These are phyloP conservation scores for Phytophthora tubulina DNA, from an alignment of 352 stramenopile genomes.

Conservation along the genomic window DNA sequence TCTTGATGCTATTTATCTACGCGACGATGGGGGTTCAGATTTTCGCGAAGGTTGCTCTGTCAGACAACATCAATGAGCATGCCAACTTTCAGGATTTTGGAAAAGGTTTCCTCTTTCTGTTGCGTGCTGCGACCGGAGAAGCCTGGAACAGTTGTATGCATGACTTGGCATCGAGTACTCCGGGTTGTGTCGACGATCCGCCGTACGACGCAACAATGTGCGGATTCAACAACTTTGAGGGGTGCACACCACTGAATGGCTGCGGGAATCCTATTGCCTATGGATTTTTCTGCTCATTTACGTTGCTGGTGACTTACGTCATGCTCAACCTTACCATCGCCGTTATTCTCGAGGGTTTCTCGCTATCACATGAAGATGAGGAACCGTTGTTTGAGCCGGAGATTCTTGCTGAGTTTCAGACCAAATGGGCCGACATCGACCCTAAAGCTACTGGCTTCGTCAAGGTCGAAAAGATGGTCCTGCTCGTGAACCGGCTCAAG, in stretches of 20 bases:
- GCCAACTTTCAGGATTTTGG: conserved; percentile 94
- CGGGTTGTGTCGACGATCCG: conserved; percentile 70
- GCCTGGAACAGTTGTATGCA: conserved; percentile 96
- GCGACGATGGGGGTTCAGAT: conserved; percentile 93
- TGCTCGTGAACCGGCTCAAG: conserved; percentile 81
- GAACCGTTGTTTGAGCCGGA: conserved; percentile 90
- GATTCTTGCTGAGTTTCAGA: conserved; percentile 91
- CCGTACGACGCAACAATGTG: conserved; percentile 71
- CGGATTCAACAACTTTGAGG: conserved; percentile 74
- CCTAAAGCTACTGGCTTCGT: conserved; percentile 89
- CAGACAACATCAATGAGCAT: conserved; percentile 81
- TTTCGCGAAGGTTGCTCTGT: conserved; percentile 89
- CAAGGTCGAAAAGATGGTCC: conserved; percentile 70
- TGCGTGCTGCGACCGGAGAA: conserved; percentile 93
- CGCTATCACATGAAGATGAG: conserved; percentile 82
- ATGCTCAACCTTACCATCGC: conserved; percentile 96
- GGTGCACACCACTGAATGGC: conserved; percentile 76
- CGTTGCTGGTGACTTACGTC: conserved; percentile 93
- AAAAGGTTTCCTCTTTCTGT: conserved; percentile 90
- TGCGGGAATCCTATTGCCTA: conserved; percentile 78
- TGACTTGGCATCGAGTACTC: conserved; percentile 57
- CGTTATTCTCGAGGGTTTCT: conserved; percentile 95
- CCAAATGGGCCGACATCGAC: conserved; percentile 91
- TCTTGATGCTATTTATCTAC: conserved; percentile 96
- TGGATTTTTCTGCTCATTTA: conserved; percentile 89